Base-by-base conservation (phyloP, 805 yeast species). In the Maudiozyma barnettii region DNA sequence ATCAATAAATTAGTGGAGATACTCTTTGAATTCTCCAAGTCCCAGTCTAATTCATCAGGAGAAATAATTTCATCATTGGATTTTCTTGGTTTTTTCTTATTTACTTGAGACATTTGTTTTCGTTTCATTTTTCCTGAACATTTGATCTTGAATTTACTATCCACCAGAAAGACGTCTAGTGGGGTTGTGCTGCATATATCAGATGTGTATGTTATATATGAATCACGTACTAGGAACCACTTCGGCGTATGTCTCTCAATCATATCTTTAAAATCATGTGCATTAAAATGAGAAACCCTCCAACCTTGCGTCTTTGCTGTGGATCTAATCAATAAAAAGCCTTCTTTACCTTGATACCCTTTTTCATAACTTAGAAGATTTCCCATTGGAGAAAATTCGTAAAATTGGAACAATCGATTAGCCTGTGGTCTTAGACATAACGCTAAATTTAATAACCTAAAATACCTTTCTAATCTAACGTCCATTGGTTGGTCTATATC, bases 291-390 rank as follows among this genome's bases (percentile, higher is more conserved):
- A 3, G 93, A 85, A 5, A 91, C 96, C 55, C 95, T 74, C 98
- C 99, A 93, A 2, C 99, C 98, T 61, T 88, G 95, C 0, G 89
- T 74, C 51, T 79, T 79, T 0, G 98, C 91, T 0, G 88, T 79
- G 1, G 96, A 82, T 19, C 89, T 79, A 42, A 90, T 78, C 46
- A 84, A 77, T 49, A 91, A 64, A 44, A 79, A 77, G 1, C 99
- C 99, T 65, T 93, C 96, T 57, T 89, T 93, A 1, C 98, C 95
- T 47, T 79, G 79, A 58, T 74, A 84, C 0, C 86, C 84, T 26
- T 79, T 76, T 63, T 93, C 99, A 52, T 86, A 81, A 43, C 91
- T 82, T 38, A 93, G 69, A 43, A 89, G 70, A 8, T 93, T 79
- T 6, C 95, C 86, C 53, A 93, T 76, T 0, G 95, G 95, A 0